Conservation (phyloP, 2,329 filamentous ascomycete species). For the Stachybotrys elegans region DNA sequence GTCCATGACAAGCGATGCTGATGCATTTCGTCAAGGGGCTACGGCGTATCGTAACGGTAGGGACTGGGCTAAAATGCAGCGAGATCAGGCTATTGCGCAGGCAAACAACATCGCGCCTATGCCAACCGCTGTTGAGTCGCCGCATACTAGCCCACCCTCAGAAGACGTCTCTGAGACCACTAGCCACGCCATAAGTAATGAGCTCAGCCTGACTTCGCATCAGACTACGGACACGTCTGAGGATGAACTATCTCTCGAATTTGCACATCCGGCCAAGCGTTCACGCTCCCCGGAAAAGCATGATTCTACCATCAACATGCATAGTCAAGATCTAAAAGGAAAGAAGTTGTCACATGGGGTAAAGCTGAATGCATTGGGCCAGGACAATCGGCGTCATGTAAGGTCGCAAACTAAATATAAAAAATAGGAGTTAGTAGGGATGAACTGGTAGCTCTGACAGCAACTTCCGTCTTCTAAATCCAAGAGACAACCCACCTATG, state of each 20-base stretch:
- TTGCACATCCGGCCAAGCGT: conserved; percentile 1
- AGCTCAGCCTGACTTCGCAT: not conserved
- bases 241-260: conserved; percentile 3
- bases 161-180: not conserved
- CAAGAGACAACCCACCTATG: too few relatives aligned
- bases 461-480: too few relatives aligned
- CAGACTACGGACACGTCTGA: conserved; percentile 2
- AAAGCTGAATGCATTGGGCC: not conserved
- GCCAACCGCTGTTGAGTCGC: not conserved
- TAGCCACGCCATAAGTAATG: conserved; percentile 1
- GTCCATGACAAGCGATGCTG: conserved; percentile 18
- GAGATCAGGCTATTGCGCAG: conserved; percentile 27
- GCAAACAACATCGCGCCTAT: conserved; percentile 17
- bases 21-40: conserved; percentile 28
- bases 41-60: conserved; percentile 33
- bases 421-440: too few relatives aligned
- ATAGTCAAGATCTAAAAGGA: not conserved
- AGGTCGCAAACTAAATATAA: too few relatives aligned
- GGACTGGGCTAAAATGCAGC: conserved; percentile 31
- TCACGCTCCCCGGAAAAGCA: conserved; percentile 3
- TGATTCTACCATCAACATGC: too few relatives aligned
- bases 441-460: too few relatives aligned
- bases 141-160: not conserved
- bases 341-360: not conserved
- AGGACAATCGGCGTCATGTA: not conserved